Percentiles rank a stretch among this genome's conserved stretches.
Evolutionary conservation across 306 rosid species (phyloP).

Genomic region (Fragaria nilgerrensis): DNA sequence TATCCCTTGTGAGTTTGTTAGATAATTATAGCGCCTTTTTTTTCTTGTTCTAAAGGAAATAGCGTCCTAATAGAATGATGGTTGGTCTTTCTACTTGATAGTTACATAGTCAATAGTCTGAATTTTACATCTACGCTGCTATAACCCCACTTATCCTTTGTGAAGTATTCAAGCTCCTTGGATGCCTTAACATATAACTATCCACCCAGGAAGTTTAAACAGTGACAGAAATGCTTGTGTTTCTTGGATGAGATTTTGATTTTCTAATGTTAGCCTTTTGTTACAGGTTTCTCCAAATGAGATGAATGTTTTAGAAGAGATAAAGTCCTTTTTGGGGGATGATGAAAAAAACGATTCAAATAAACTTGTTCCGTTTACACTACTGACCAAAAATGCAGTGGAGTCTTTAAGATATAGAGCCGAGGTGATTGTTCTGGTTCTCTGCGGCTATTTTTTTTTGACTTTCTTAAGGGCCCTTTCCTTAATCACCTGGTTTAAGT

Average conservation of each 20-base stretch:
- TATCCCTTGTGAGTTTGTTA: slow-evolving; percentile 76
- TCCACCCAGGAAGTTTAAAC: background rate
- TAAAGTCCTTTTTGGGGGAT: slow-evolving; percentile 65
- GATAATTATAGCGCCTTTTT: background rate
- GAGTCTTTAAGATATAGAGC: slow-evolving; percentile 91
- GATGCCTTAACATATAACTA: background rate
- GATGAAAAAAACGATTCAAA: slow-evolving; percentile 54
- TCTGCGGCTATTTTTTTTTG: background rate
- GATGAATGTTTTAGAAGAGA: slow-evolving; percentile 70
- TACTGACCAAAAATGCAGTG: slow-evolving; percentile 71
- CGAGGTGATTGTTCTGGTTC: slow-evolving; percentile 57
- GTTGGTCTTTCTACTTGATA: background rate
- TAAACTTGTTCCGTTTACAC: slow-evolving; percentile 63
- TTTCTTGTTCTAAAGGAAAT: background rate
- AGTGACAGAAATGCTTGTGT: background rate
- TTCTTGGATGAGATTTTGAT: background rate
- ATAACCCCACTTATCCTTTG: background rate
- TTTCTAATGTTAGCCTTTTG: slow-evolving; percentile 1
- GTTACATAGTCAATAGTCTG: background rate
- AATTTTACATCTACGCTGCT: background rate
- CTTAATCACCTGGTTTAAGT: background rate
- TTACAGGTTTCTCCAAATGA: slow-evolving; percentile 82
- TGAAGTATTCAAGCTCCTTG: background rate
- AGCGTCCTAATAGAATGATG: background rate
- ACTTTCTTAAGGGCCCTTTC: background rate